phyloP scores from a whole-genome alignment of 1,284 basidiomycete species.

The Puccinia coronata region DNA sequence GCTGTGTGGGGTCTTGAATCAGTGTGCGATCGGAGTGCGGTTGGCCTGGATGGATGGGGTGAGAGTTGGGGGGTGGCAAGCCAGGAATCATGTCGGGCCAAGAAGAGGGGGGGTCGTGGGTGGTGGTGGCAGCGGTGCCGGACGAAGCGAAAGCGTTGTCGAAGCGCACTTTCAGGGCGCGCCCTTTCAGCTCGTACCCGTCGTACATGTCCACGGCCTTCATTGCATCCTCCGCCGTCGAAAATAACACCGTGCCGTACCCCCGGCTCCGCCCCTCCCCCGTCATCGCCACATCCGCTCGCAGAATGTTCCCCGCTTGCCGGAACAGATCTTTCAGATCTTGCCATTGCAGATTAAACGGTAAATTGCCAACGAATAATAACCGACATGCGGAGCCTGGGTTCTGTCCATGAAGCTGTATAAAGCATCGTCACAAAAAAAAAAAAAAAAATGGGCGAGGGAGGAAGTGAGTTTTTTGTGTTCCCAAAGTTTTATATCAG shows the following conservation, averaged over 20 bases:
- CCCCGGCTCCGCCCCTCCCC: constrained; percentile 89
- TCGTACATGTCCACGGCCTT: constrained; percentile 59
- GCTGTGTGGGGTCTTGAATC: neutral
- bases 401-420: neutral
- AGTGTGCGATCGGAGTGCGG: neutral
- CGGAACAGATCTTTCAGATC: constrained; percentile 97
- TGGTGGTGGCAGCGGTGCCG: too few species aligned
- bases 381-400: neutral
- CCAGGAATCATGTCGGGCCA: constrained; percentile 3
- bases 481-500: neutral
- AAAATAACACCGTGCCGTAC: constrained; percentile 91
- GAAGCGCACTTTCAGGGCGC: constrained; percentile 28
- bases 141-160: too few species aligned
- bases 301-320: constrained; percentile 86
- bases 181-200: constrained; percentile 52
- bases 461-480: constrained; percentile 7
- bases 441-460: neutral
- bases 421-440: too few species aligned
- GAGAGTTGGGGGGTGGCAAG: neutral
- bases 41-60: neutral
- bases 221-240: constrained; percentile 80
- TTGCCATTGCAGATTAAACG: constrained; percentile 91
- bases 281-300: constrained; percentile 88
- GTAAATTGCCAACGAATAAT: constrained; percentile 65
- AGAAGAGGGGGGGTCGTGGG: neutral